Evolutionary conservation across 2,329 filamentous ascomycete genomes (phyloP).

Genomic region (Penicillium sp.): DNA sequence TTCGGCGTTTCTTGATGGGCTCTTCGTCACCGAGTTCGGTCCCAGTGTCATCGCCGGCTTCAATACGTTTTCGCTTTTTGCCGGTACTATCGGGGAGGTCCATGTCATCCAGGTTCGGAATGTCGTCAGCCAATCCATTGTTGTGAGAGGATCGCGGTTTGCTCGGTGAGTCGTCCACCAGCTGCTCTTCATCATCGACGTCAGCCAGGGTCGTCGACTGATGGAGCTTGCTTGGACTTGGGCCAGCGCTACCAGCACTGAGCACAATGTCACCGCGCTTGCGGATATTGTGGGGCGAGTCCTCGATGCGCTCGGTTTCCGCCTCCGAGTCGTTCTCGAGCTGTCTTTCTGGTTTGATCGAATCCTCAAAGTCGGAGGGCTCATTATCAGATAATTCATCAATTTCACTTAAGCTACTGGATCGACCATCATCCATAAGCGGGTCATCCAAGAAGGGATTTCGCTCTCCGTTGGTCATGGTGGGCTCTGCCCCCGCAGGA

Average conservation of each 20-base stretch:
- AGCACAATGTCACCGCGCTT: conserved; percentile 61
- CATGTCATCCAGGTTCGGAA: conserved; percentile 26
- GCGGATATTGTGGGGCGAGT: conserved; percentile 71
- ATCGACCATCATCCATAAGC: conserved; percentile 65
- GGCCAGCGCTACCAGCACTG: conserved; percentile 59
- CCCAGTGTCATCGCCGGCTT: conserved; percentile 36
- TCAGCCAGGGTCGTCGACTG: conserved; percentile 53
- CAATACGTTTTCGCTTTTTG: conserved; percentile 44
- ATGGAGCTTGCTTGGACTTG: conserved; percentile 75
- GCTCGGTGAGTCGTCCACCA: conserved; percentile 41
- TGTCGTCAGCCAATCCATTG: conserved; percentile 31
- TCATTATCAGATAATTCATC: conserved; percentile 75
- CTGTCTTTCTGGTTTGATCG: conserved; percentile 50
- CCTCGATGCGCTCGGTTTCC: conserved; percentile 88
- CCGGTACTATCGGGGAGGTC: conserved; percentile 32
- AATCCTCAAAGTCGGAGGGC: conserved; percentile 53
- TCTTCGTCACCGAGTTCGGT: conserved; percentile 40
- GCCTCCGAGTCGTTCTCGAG: conserved; percentile 76
- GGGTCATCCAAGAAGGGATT: conserved; percentile 43
- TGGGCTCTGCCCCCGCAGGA: conserved; percentile 34
- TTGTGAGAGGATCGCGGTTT: conserved; percentile 37
- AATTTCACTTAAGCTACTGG: conserved; percentile 90
- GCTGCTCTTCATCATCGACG: conserved; percentile 52
- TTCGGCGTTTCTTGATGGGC: conserved; percentile 43
- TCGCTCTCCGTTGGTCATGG: conserved; percentile 38